phyloP scores from a whole-genome alignment of 495 filamentous ascomycete species.

The Penicillium desertorum region DNA sequence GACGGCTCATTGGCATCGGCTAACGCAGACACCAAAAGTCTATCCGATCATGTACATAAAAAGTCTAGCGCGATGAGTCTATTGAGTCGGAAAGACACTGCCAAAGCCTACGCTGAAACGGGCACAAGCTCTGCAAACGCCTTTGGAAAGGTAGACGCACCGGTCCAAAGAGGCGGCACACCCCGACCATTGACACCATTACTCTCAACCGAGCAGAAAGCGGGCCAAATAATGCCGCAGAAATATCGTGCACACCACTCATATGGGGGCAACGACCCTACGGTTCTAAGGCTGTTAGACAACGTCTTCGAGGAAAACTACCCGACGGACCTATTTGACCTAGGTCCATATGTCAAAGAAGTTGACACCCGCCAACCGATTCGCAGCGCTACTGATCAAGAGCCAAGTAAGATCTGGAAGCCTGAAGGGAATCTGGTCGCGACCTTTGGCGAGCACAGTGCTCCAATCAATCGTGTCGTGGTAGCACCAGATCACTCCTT shows the following conservation, averaged over 20 bases:
- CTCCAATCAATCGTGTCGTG: conserved; percentile 76
- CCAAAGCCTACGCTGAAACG: conserved; percentile 82
- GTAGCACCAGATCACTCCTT: conserved; percentile 90
- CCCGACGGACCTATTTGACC: conserved; percentile 66
- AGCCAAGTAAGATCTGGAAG: conserved; percentile 64
- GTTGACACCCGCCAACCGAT: conserved; percentile 61
- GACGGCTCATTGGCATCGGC: conserved; percentile 42
- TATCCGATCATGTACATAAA: conserved; percentile 46
- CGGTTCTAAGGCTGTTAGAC: conserved; percentile 80
- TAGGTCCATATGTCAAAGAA: conserved; percentile 80
- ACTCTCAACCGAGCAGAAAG: conserved; percentile 32
- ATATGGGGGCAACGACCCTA: conserved; percentile 87
- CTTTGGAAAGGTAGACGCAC: conserved; percentile 81
- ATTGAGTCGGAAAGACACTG: conserved; percentile 71
- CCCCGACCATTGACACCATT: conserved; percentile 35
- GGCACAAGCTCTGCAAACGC: conserved; percentile 76
- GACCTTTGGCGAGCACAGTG: conserved; percentile 83
- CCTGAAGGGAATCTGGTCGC: conserved; percentile 82
- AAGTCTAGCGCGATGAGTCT: conserved; percentile 81
- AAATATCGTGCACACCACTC: conserved; percentile 58
- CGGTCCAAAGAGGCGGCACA: conserved; percentile 46
- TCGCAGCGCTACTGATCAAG: conserved; percentile 54
- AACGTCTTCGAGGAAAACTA: conserved; percentile 88
- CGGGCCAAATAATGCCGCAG: conserved; percentile 22
- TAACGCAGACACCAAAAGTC: conserved; percentile 36